A percentile compares a stretch with the other conserved stretches of the same genome.
phyloP scores from a whole-genome alignment of 805 yeast species.

The Osmozyma mogii region DNA sequence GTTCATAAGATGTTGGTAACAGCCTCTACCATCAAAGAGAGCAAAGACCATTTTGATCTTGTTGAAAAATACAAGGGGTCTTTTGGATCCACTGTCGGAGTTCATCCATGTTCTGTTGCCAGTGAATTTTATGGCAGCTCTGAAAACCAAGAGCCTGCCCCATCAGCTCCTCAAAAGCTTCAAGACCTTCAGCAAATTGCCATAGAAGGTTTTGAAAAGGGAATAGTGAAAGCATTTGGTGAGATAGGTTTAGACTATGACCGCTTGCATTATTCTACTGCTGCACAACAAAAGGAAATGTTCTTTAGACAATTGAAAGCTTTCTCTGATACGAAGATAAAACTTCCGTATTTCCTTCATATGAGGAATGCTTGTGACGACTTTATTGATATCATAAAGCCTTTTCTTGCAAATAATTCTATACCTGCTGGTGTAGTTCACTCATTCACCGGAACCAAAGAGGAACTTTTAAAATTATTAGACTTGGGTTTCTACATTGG shows the following conservation, averaged over 20 bases:
- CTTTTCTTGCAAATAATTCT: constrained; percentile 45
- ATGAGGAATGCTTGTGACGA: constrained; percentile 84
- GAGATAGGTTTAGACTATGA: constrained; percentile 96
- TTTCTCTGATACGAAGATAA: constrained; percentile 34
- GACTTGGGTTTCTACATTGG: constrained; percentile 64
- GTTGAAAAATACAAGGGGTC: constrained; percentile 31
- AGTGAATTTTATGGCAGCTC: constrained; percentile 27
- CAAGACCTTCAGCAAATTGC: constrained; percentile 43
- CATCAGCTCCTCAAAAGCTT: constrained; percentile 36
- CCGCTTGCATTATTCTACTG: constrained; percentile 67
- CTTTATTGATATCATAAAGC: constrained; percentile 55
- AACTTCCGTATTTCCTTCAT: constrained; percentile 80
- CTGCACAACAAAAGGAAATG: constrained; percentile 55
- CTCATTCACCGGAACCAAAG: constrained; percentile 79
- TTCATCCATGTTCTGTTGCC: constrained; percentile 86
- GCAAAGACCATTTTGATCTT: constrained; percentile 51
- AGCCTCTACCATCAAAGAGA: constrained; percentile 70
- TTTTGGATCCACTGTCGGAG: constrained; percentile 73
- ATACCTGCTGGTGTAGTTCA: constrained; percentile 70
- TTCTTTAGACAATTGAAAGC: constrained; percentile 71
- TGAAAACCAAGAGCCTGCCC: constrained; percentile 28
- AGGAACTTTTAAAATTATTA: constrained; percentile 54
- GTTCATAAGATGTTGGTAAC: constrained; percentile 73
- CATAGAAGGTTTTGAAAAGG: constrained; percentile 36
- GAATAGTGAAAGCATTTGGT: constrained; percentile 75